phyloP scores from a whole-genome alignment of 306 rosid species.

The Ormosia emarginata region DNA sequence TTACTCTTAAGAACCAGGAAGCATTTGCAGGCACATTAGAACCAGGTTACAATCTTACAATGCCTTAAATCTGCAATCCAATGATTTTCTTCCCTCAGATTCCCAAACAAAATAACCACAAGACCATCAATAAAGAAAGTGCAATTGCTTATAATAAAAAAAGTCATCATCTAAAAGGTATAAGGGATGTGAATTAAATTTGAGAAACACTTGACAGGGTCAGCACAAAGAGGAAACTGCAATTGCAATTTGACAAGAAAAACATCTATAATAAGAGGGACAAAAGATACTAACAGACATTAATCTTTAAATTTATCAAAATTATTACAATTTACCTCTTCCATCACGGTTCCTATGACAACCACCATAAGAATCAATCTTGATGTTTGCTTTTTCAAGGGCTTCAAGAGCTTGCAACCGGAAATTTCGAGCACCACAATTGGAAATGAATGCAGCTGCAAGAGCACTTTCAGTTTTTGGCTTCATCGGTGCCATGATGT shows the following conservation, averaged over 20 bases:
- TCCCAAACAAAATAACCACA: constrained; percentile 1
- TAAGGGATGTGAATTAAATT: background rate
- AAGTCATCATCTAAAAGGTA: constrained; percentile 7
- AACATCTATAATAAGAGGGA: background rate
- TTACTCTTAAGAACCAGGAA: background rate
- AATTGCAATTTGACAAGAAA: background rate
- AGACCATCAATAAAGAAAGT: background rate
- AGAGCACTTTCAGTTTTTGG: constrained; percentile 84
- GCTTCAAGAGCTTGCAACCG: constrained; percentile 95
- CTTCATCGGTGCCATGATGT: constrained; percentile 82
- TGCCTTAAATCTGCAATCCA: background rate
- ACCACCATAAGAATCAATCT: constrained; percentile 87
- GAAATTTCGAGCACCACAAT: constrained; percentile 92
- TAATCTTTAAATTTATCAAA: constrained; percentile 4
- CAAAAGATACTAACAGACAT: background rate
- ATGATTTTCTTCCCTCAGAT: background rate
- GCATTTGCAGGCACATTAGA: constrained; percentile 2
- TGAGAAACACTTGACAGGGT: background rate
- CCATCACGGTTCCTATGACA: constrained; percentile 88
- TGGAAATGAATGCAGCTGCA: constrained; percentile 98
- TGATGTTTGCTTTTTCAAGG: constrained; percentile 60
- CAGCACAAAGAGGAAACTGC: background rate
- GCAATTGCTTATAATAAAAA: background rate
- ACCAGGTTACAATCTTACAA: background rate
- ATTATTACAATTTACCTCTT: constrained; percentile 43